Evolutionary conservation across 2,329 filamentous ascomycete species (phyloP), one percentile per base, ranked within the genome.

Genomic region (Cordyceps sp.): DNA sequence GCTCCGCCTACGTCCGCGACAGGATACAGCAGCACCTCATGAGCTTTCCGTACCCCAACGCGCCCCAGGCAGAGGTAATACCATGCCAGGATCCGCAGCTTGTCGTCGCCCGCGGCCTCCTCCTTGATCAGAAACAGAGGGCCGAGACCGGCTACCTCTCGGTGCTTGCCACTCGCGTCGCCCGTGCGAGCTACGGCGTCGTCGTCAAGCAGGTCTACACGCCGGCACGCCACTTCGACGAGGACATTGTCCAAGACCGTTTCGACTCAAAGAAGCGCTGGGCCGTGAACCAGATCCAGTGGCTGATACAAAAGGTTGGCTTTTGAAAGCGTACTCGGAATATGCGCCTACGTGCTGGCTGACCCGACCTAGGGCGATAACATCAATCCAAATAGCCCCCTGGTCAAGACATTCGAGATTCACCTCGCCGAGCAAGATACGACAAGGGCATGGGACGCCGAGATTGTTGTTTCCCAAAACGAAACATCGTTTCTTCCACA

Each of bases 31-130:
- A 55, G n/a, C 44, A 50, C 3, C 49, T 62, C 26, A 34, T 36
- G 18, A 44, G 32, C 5, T 44, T 47, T 7, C 43, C 44, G 3
- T 57, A 61, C 29, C 47, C 49, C 4, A 57, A 50, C 32, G 53
- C 57, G 4, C 38, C 39, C 9, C 41, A 49, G 8, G 44, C 57
- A 19, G 45, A 51, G 22, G 57, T 64, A 13, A 38, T 63, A 4
- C 57, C 57, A 8, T 59, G 57, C 2, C 57, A 60, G 8, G 66
- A 70, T 29, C 65, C 66, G 0, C 64, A 69, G 33, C 59, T 71
- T 0, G 64, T 66, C 5, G 65, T 70, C 2, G 64, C 65, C 26
- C 64, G 65, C 37, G 66, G 66, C 0, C 46, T 69, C 3, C 58
- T 70, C 2, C 49, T 59, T 3, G 64, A 71, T 30, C 54, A 64